Percentiles rank a stretch among this genome's conserved stretches.
These are phyloP conservation scores for Zygotorulaspora danielsina DNA, from an alignment of 805 yeast species.

Conservation along the genomic window DNA sequence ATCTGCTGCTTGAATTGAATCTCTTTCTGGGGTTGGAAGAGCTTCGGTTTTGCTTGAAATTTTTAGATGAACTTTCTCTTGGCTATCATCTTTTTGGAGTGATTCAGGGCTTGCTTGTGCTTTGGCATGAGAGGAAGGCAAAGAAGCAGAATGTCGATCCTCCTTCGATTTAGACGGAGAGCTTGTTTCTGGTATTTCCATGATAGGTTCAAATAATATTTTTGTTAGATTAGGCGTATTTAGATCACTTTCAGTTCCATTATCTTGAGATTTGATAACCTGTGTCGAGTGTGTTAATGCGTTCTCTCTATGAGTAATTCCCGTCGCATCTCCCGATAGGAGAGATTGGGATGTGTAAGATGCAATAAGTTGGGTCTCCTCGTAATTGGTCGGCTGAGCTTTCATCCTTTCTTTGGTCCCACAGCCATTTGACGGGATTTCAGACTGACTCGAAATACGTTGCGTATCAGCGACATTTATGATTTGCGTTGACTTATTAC, in stretches of 20 bases:
- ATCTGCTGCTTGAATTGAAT: background rate
- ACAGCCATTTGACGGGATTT: background rate
- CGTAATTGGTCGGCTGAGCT: background rate
- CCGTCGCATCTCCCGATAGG: constrained; percentile 1
- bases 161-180: constrained; percentile 17
- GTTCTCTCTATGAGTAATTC: background rate
- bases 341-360: constrained; percentile 7
- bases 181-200: constrained; percentile 25
- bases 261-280: constrained; percentile 16
- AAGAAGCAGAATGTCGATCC: constrained; percentile 5
- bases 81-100: constrained; percentile 7
- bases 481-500: constrained; percentile 22
- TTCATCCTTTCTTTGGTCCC: background rate
- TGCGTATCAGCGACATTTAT: constrained; percentile 17
- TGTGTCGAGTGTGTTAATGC: constrained; percentile 6
- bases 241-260: constrained; percentile 2
- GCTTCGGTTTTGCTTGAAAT: constrained; percentile 18
- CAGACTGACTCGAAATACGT: constrained; percentile 3
- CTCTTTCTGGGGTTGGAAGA: constrained; percentile 3
- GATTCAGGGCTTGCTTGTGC: background rate
- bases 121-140: constrained; percentile 4
- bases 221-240: constrained; percentile 7
- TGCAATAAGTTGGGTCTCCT: constrained; percentile 9
- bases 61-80: constrained; percentile 14
- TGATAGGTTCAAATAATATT: constrained; percentile 9